phyloP scores from a whole-genome alignment of 1,139 yeast species.

The Blastobotrys capitulatus region DNA sequence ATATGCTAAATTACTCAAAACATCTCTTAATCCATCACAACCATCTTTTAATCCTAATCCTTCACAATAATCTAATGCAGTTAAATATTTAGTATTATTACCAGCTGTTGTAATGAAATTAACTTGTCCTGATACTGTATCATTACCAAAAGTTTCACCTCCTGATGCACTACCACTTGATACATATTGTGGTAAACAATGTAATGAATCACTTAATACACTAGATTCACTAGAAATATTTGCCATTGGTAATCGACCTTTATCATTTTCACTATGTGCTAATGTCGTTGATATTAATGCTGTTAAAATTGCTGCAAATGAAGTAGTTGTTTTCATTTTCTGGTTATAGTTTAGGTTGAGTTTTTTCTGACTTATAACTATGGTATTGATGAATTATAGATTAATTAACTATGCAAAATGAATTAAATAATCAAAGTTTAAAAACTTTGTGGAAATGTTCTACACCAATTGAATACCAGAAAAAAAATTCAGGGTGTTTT shows the following conservation, averaged over 20 bases:
- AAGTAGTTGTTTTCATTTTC: neutral
- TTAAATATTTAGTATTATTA: conserved; percentile 1
- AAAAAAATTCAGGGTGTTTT: too few relatives aligned
- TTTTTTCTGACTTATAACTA: too few relatives aligned
- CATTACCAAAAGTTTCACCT: conserved; percentile 7
- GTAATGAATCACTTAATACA: neutral
- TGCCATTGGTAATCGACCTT: conserved; percentile 5
- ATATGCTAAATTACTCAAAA: conserved; percentile 4
- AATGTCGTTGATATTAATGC: neutral
- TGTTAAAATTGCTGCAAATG: neutral
- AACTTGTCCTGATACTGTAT: neutral
- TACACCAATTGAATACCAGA: too few relatives aligned
- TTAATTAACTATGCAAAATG: too few relatives aligned
- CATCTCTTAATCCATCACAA: conserved; percentile 2
- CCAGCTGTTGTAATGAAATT: conserved; percentile 6
- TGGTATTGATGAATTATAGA: too few relatives aligned
- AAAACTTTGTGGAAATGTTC: too few relatives aligned
- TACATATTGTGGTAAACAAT: conserved; percentile 1
- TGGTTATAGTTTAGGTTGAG: neutral
- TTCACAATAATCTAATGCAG: conserved; percentile 1
- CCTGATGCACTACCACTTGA: conserved; percentile 4
- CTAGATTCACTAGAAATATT: conserved; percentile 4
- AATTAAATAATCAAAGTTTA: too few relatives aligned
- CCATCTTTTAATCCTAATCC: conserved; percentile 1
- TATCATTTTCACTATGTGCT: neutral